phyloP scores from a whole-genome alignment of 305 asterid species.

The Fraxinus latifolia region DNA sequence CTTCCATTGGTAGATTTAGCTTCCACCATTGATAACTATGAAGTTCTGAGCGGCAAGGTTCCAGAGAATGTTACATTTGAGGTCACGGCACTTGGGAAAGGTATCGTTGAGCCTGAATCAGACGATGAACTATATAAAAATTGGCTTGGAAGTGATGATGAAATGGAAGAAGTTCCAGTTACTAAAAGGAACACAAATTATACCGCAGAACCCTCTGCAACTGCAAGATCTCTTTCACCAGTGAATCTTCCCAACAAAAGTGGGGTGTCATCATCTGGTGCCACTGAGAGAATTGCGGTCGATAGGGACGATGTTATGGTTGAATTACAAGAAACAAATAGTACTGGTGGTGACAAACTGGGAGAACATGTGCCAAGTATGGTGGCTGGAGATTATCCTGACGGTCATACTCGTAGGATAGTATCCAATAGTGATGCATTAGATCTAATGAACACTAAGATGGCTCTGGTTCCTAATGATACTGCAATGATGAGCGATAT shows the following conservation, averaged over 20 bases:
- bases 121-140: constrained; percentile 56
- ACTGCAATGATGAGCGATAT: constrained; percentile 12
- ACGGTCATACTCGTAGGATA: neutral
- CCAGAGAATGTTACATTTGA: constrained; percentile 29
- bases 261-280: constrained; percentile 22
- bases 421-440: constrained; percentile 21
- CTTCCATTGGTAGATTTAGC: constrained; percentile 48
- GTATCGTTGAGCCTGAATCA: constrained; percentile 38
- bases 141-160: constrained; percentile 49
- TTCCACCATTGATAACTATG: constrained; percentile 28
- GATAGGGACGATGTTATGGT: constrained; percentile 35
- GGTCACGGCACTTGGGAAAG: constrained; percentile 25
- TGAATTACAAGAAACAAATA: constrained; percentile 31
- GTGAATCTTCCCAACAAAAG: constrained; percentile 15
- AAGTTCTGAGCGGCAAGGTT: constrained; percentile 27
- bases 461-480: constrained; percentile 18
- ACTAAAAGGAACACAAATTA: constrained; percentile 22
- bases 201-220: constrained; percentile 21
- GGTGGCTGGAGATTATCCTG: neutral
- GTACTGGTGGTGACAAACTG: neutral
- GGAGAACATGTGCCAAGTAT: neutral
- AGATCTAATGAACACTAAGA: constrained; percentile 13
- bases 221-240: constrained; percentile 9
- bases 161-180: constrained; percentile 36
- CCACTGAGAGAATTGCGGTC: constrained; percentile 20